Conservation (phyloP, 2,329 filamentous ascomycete genomes). For the Xylaria digitata region DNA sequence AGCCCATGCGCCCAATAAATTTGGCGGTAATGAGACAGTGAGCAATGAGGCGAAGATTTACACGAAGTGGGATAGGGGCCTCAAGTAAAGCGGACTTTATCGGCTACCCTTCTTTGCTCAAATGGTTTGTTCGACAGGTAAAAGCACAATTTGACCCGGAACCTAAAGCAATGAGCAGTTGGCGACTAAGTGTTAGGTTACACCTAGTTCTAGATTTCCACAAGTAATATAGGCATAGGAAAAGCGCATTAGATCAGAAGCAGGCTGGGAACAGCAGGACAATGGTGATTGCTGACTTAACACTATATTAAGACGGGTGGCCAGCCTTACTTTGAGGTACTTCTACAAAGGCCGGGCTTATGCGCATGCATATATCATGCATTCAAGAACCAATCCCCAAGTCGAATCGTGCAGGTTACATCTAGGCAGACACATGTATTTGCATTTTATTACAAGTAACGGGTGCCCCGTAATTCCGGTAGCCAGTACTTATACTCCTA, state of each 20-base stretch:
- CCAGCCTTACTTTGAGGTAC: slow-evolving; percentile 1
- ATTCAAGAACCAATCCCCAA: not conserved
- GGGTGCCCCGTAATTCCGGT: not conserved
- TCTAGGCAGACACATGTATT: slow-evolving; percentile 1
- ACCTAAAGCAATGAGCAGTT: no score
- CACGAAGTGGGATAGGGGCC: no score
- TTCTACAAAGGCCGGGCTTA: slow-evolving; percentile 16
- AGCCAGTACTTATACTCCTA: not conserved
- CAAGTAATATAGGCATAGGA: not conserved
- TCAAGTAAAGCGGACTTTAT: no score
- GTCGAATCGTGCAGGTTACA: not conserved
- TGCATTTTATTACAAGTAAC: not conserved
- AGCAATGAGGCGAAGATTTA: no score
- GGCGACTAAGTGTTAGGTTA: not conserved
- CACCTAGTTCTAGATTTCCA: not conserved
- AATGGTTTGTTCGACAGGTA: no score
- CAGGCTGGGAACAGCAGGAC: not conserved
- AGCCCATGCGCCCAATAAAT: no score
- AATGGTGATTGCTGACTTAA: not conserved
- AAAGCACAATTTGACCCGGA: no score
- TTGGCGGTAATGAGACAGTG: no score
- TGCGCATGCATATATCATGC: slow-evolving; percentile 14
- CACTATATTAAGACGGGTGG: not conserved
- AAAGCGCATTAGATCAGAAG: not conserved
- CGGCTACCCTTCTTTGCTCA: no score